Evolutionary conservation across 2,329 filamentous ascomycete species (phyloP), one percentile per base, ranked within the genome.

Genomic region (Tricladium varicosporioides): DNA sequence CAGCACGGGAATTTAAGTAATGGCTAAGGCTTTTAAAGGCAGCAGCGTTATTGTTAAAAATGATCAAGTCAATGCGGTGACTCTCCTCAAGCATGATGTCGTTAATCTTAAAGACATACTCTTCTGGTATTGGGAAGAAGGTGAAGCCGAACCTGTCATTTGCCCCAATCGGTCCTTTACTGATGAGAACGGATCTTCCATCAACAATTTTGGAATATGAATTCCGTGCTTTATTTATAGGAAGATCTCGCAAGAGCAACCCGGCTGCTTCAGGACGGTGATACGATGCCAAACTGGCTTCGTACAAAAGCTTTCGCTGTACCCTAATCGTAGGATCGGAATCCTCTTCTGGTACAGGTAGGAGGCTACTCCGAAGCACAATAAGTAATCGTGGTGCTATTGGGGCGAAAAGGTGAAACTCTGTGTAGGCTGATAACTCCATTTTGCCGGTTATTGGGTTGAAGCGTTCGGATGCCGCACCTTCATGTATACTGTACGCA

Each of bases 331-430:
- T 46, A 22, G n/a, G 3, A 22, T 16, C 43, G 14, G n/a, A 48
- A 58, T 64, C 67, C 49, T 69, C 64, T 40, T 59, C 46, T 1
- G 57, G 55, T 11, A 58, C 27, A 5, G 66, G 67, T 7, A 69
- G 42, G 2, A 64, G 19, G 22, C 33, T 46, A 48, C 54, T 65
- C 43, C 65, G 55, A 31, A 69, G 59, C 2, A 69, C 53, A 51
- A 69, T 63, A 22, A 63, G 53, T 27, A 69, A 18, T 49, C 54
- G 64, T n/a, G 64, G 62, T 2, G 65, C 61, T 43, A 69, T 56
- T 5, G 57, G 54, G 2, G 57, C 59, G 42, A 64, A 56, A 1
- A 43, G 14, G 32, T 60, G 60, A 31, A 60, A 42, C 18, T 44
- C 11, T 2, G 54, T 57, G 16, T 57, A 53, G 22, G 43, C 7